Evolutionary conservation across 2,329 filamentous ascomycete genomes (phyloP).

Genomic region (Arthrobotrys iridis): DNA sequence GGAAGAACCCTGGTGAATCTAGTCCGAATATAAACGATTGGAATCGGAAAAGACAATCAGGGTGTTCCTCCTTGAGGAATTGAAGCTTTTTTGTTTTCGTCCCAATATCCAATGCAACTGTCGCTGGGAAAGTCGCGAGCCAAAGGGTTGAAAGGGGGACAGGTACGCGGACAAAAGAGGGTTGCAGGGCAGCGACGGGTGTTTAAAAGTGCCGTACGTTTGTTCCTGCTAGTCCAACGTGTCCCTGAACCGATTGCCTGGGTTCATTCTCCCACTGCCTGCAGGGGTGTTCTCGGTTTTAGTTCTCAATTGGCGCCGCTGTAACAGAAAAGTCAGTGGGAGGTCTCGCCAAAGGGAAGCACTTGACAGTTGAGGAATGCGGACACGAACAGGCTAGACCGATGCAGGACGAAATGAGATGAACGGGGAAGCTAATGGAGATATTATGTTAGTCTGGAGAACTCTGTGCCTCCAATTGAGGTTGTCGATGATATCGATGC

Average conservation of each 20-base stretch:
- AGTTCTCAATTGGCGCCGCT: conserved; percentile 11
- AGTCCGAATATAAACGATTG: conserved; percentile 18
- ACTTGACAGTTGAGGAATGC: conserved; percentile 48
- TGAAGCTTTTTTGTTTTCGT: conserved; percentile 14
- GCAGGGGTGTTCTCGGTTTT: conserved; percentile 10
- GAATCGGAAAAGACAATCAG: conserved; percentile 1
- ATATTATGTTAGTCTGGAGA: too few relatives aligned
- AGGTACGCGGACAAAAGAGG: background rate
- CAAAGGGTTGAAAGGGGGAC: conserved; percentile 20
- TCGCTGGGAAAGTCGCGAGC: conserved; percentile 14
- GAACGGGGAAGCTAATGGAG: conserved; percentile 18
- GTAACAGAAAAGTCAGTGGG: conserved; percentile 8
- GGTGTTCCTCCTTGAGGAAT: conserved; percentile 15
- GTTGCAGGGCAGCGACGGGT: conserved; percentile 15
- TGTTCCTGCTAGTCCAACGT: conserved; percentile 38
- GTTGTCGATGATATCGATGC: background rate
- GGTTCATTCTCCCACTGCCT: conserved; percentile 8
- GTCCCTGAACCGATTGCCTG: conserved; percentile 51
- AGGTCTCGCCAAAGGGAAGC: conserved; percentile 14
- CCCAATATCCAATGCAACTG: conserved; percentile 5
- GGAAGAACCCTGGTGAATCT: conserved; percentile 12
- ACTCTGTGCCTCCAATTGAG: conserved; percentile 7
- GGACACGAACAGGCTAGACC: conserved; percentile 23
- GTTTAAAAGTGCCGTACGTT: conserved; percentile 36
- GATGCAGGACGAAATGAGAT: conserved; percentile 31